phyloP scores from a whole-genome alignment of 2,329 filamentous ascomycete species.

The Cytospora chrysosperma region DNA sequence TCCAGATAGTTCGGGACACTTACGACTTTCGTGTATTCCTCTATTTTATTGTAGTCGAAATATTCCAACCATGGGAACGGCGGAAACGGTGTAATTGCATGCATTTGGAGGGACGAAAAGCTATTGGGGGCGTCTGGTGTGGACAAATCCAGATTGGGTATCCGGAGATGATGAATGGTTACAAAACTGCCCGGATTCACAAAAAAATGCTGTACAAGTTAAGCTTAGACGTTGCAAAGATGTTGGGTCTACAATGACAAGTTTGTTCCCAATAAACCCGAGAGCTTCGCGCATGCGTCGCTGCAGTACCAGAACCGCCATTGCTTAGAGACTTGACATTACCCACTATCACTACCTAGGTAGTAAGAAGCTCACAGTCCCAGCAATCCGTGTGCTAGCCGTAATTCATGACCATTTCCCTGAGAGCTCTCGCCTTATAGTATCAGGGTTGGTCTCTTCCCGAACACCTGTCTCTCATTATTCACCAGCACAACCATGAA shows the following conservation, averaged over 20 bases:
- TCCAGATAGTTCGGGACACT: neutral
- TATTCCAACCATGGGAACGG: neutral
- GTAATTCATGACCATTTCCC: neutral
- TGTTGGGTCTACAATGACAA: neutral
- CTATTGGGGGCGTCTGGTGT: slow-evolving; percentile 19
- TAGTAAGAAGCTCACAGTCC: neutral
- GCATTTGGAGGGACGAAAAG: slow-evolving; percentile 11
- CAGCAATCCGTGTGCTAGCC: neutral
- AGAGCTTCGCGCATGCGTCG: too few species aligned
- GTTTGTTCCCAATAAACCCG: too few species aligned
- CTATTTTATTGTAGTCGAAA: slow-evolving; percentile 2
- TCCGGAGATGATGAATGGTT: slow-evolving; percentile 9
- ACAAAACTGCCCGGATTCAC: neutral
- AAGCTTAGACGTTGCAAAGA: neutral
- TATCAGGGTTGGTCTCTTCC: too few species aligned
- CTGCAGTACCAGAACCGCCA: too few species aligned
- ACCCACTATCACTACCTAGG: neutral
- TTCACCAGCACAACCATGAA: neutral
- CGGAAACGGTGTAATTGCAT: slow-evolving; percentile 4
- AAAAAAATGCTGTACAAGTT: neutral
- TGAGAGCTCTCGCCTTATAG: neutral
- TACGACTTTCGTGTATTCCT: slow-evolving; percentile 10
- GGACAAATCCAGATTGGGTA: slow-evolving; percentile 16
- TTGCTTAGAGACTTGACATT: neutral
- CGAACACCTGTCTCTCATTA: neutral